phyloP scores from a whole-genome alignment of 805 yeast species.

The Monosporozyma yasuniensis region DNA sequence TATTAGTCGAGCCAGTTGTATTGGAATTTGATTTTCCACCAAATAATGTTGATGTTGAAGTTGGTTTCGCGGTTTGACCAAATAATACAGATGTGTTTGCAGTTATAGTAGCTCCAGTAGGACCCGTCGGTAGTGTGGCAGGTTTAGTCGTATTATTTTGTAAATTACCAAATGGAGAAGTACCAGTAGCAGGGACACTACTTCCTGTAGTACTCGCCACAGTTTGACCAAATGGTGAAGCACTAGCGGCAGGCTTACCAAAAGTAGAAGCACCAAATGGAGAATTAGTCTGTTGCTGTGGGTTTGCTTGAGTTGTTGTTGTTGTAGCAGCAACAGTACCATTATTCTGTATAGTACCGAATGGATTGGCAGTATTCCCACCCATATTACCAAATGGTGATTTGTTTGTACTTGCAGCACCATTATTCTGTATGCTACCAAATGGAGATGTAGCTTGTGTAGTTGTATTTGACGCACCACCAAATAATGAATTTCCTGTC shows the following conservation, averaged over 20 bases:
- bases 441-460: constrained; percentile 1
- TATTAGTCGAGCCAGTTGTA: constrained; percentile 7
- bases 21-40: not conserved
- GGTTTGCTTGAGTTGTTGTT: not conserved
- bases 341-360: no score
- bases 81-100: not conserved
- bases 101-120: not conserved
- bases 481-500: constrained; percentile 2
- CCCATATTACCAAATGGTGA: constrained; percentile 4
- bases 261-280: constrained; percentile 4
- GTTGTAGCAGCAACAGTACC: no score
- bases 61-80: not conserved
- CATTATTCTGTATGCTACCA: constrained; percentile 3
- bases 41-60: not conserved
- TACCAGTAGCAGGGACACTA: constrained; percentile 6
- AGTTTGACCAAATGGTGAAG: constrained; percentile 2
- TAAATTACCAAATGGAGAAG: constrained; percentile 10
- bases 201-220: constrained; percentile 6
- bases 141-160: constrained; percentile 9
- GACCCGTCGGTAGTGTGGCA: constrained; percentile 2
- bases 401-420: constrained; percentile 7
- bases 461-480: no score
- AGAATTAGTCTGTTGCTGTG: not conserved
- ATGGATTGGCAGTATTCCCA: no score
- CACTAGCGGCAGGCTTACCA: constrained; percentile 1